These are phyloP conservation scores for Thielaviopsis cerberus DNA, from an alignment of 2,329 filamentous ascomycete genomes.

Conservation along the genomic window DNA sequence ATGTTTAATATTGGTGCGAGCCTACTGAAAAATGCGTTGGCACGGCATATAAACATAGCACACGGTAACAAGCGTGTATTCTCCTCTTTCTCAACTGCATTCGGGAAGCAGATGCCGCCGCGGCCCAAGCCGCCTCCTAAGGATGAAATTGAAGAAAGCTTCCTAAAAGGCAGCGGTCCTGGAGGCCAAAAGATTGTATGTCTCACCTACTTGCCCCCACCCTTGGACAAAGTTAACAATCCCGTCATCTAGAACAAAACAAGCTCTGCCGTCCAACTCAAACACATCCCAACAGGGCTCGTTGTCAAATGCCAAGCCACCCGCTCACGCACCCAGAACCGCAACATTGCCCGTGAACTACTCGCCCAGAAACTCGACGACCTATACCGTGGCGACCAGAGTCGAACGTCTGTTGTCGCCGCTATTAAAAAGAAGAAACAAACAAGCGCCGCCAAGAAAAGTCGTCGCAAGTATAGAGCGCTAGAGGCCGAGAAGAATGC, in stretches of 20 bases:
- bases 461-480: slow-evolving; percentile 55
- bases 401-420: slow-evolving; percentile 45
- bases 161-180: slow-evolving; percentile 79
- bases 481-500: slow-evolving; percentile 31
- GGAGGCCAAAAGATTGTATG: slow-evolving; percentile 86
- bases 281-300: slow-evolving; percentile 73
- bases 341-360: slow-evolving; percentile 62
- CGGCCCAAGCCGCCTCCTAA: slow-evolving; percentile 56
- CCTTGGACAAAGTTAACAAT: slow-evolving; percentile 3
- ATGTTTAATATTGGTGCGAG: neutral
- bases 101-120: slow-evolving; percentile 52
- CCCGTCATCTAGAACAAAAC: slow-evolving; percentile 64
- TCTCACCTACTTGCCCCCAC: no score
- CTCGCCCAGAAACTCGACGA: slow-evolving; percentile 61
- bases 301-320: slow-evolving; percentile 91
- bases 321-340: slow-evolving; percentile 68
- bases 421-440: slow-evolving; percentile 48
- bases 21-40: neutral
- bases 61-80: neutral
- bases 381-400: slow-evolving; percentile 49
- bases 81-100: neutral
- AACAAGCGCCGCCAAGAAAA: slow-evolving; percentile 66
- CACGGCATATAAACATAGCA: neutral
- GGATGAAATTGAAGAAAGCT: slow-evolving; percentile 62
- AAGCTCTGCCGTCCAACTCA: slow-evolving; percentile 80